A percentile compares a stretch with the other conserved stretches of the same genome.
phyloP scores from a whole-genome alignment of 176 grass and related monocot species.

The Phoenix roebelenii region DNA sequence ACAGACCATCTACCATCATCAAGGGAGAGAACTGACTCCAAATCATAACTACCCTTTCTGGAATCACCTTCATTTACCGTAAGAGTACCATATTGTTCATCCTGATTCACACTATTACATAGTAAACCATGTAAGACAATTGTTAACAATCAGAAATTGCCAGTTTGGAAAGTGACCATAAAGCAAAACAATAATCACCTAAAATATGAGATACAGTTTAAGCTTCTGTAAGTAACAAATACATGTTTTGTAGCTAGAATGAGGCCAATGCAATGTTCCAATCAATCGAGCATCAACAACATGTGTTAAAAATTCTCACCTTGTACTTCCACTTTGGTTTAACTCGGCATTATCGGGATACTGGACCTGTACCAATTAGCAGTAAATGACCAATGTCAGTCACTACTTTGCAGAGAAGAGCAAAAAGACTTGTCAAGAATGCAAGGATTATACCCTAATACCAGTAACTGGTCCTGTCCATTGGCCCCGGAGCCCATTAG shows the following conservation, averaged over 20 bases:
- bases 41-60: slow-evolving; percentile 50
- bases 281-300: not conserved
- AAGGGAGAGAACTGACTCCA: slow-evolving; percentile 90
- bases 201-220: no score
- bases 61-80: slow-evolving; percentile 21
- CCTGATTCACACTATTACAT: slow-evolving; percentile 47
- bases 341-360: slow-evolving; percentile 84
- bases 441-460: slow-evolving; percentile 61
- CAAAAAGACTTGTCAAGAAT: slow-evolving; percentile 17
- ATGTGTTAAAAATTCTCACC: slow-evolving; percentile 33
- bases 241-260: no score
- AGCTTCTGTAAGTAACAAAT: no score
- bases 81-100: slow-evolving; percentile 31
- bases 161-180: no score
- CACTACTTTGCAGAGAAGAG: slow-evolving; percentile 15
- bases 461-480: slow-evolving; percentile 56
- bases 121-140: slow-evolving; percentile 34
- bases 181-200: no score
- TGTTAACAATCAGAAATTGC: not conserved
- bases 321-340: slow-evolving; percentile 51
- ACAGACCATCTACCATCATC: slow-evolving; percentile 88
- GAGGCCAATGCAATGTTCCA: not conserved
- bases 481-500: slow-evolving; percentile 71
- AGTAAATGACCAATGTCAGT: slow-evolving; percentile 26
- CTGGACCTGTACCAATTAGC: slow-evolving; percentile 63